A percentile compares a stretch with the other conserved stretches of the same genome.
Evolutionary conservation across 2,329 filamentous ascomycete genomes (phyloP).

Genomic region (Podosphaera aphanis): DNA sequence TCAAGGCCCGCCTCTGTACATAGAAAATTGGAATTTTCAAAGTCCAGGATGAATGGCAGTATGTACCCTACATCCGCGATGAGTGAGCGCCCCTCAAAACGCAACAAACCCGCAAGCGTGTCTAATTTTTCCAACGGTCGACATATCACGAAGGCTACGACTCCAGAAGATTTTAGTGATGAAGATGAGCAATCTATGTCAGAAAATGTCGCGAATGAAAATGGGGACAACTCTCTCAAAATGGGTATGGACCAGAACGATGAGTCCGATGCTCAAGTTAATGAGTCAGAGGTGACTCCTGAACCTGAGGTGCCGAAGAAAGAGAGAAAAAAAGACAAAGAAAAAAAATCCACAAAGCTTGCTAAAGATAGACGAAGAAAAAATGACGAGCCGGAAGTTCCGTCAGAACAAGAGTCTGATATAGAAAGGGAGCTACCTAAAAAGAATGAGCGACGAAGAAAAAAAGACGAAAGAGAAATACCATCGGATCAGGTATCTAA

Average conservation of each 20-base stretch:
- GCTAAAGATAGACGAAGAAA: slow-evolving; percentile 12
- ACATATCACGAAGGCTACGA: slow-evolving; percentile 4
- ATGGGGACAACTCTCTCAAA: slow-evolving; percentile 10
- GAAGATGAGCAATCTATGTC: slow-evolving; percentile 15
- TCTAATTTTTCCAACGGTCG: slow-evolving; percentile 8
- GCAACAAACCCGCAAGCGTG: slow-evolving; percentile 5
- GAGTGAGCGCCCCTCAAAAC: slow-evolving; percentile 6
- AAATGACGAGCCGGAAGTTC: slow-evolving; percentile 4
- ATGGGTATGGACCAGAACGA: slow-evolving; percentile 10
- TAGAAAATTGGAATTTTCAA: slow-evolving; percentile 15
- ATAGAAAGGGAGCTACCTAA: slow-evolving; percentile 1
- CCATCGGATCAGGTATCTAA: slow-evolving; percentile 3
- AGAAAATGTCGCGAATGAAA: slow-evolving; percentile 28
- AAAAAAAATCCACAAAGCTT: slow-evolving; percentile 6
- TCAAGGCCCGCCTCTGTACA: slow-evolving; percentile 10
- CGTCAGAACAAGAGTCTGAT: slow-evolving; percentile 1
- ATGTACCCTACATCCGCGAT: slow-evolving; percentile 1
- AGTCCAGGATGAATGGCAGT: slow-evolving; percentile 2
- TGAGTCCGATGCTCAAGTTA: slow-evolving; percentile 11
- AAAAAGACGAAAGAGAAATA: slow-evolving; percentile 5
- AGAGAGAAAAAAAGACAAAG: slow-evolving; percentile 6
- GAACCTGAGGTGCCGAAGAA: slow-evolving; percentile 9
- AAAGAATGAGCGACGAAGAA: slow-evolving; percentile 6
- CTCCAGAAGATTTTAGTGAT: slow-evolving; percentile 1
- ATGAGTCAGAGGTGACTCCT: slow-evolving; percentile 4